These are phyloP conservation scores for Ganoderma lucidum DNA, from an alignment of 1,284 basidiomycete genomes.

Conservation along the genomic window DNA sequence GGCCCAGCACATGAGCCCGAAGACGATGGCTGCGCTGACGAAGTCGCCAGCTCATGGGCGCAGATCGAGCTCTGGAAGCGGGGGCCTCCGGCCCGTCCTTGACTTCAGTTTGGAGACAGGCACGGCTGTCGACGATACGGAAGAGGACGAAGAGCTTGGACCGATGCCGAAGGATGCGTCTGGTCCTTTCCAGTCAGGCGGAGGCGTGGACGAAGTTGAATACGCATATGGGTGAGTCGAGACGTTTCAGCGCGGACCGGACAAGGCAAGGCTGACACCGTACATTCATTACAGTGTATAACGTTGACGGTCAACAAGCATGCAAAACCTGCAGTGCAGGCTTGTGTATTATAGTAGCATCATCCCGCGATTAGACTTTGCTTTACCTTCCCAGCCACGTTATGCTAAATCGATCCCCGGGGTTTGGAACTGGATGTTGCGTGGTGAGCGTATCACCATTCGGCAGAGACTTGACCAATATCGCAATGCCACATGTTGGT, in stretches of 20 bases:
- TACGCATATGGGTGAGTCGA: slow-evolving; percentile 81
- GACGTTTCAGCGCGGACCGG: too few species aligned
- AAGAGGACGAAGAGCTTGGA: slow-evolving; percentile 64
- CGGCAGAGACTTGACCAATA: neutral
- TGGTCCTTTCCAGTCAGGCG: slow-evolving; percentile 77
- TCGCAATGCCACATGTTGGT: slow-evolving; percentile 2
- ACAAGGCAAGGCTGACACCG: neutral
- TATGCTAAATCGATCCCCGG: neutral
- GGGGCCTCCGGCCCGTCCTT: slow-evolving; percentile 82
- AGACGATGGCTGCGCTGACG: slow-evolving; percentile 89
- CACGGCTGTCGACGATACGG: slow-evolving; percentile 67
- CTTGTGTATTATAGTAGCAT: slow-evolving; percentile 4
- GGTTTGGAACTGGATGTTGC: neutral
- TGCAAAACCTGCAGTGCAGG: neutral
- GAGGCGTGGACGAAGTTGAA: slow-evolving; percentile 87
- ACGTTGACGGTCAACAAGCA: neutral
- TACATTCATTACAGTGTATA: neutral
- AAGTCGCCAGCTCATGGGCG: slow-evolving; percentile 85
- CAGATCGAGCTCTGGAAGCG: slow-evolving; percentile 81
- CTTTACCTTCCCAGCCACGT: neutral
- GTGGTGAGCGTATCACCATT: neutral
- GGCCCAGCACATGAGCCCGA: slow-evolving; percentile 89
- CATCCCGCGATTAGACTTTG: neutral
- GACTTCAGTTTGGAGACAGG: slow-evolving; percentile 81
- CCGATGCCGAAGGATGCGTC: slow-evolving; percentile 79